These are phyloP conservation scores for Triticum timopheevii DNA, from an alignment of 176 grass and related monocot species.

Conservation along the genomic window DNA sequence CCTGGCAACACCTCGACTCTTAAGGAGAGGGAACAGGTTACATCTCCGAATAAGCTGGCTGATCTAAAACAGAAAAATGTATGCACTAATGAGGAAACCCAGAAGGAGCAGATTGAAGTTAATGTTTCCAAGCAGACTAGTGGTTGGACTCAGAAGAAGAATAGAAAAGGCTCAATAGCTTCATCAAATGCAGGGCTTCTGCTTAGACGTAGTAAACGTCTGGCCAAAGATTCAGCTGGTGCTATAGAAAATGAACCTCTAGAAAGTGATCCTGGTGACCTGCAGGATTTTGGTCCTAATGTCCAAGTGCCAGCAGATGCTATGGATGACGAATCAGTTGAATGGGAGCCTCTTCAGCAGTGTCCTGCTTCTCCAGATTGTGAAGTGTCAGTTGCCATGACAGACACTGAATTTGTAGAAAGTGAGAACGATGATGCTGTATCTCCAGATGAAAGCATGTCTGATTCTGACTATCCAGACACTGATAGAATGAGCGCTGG, in stretches of 20 bases:
- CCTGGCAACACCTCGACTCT: not conserved
- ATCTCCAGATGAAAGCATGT: slow-evolving; percentile 2
- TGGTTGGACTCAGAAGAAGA: not conserved
- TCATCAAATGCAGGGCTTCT: slow-evolving; percentile 15
- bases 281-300: slow-evolving; percentile 20
- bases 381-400: slow-evolving; percentile 2
- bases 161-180: not conserved
- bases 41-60: not conserved
- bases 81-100: not conserved
- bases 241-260: slow-evolving; percentile 9
- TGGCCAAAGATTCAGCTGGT: slow-evolving; percentile 26
- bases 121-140: not conserved
- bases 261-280: slow-evolving; percentile 5
- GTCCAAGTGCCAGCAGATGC: not conserved
- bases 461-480: not conserved
- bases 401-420: slow-evolving; percentile 16
- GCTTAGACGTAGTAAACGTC: slow-evolving; percentile 30
- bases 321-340: not conserved
- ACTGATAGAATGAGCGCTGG: slow-evolving; percentile 6
- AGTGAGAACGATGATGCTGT: not conserved
- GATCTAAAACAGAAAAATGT: slow-evolving; percentile 6
- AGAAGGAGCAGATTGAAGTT: not conserved
- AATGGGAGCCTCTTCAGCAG: slow-evolving; percentile 17
- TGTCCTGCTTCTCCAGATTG: not conserved
- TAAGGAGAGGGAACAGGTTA: not conserved